A percentile compares a stretch with the other conserved stretches of the same genome.
phyloP scores from a whole-genome alignment of 495 filamentous ascomycete species.

The Daldinia caldariorum region DNA sequence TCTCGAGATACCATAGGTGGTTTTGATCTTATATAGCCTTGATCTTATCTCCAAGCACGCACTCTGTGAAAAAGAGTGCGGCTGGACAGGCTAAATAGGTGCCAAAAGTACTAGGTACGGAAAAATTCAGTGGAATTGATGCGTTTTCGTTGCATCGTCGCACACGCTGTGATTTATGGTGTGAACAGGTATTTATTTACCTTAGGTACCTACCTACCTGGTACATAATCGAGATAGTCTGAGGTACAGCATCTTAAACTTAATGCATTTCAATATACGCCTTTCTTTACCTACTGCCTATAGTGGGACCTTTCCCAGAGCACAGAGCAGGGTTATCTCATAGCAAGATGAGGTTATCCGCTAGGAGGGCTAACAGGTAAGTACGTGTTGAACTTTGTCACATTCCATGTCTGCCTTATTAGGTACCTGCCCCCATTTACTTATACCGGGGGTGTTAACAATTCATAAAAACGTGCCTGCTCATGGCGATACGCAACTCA shows the following conservation, averaged over 20 bases:
- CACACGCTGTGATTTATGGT: neutral
- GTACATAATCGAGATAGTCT: neutral
- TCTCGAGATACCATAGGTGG: constrained; percentile 27
- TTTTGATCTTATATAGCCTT: neutral
- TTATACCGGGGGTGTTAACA: neutral
- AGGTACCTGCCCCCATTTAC: neutral
- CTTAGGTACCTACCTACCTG: too few species aligned
- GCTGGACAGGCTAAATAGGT: constrained; percentile 15
- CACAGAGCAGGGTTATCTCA: too few species aligned
- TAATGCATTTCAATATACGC: too few species aligned
- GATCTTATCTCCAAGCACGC: neutral
- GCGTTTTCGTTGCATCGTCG: neutral
- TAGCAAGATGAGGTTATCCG: too few species aligned
- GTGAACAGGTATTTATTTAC: neutral
- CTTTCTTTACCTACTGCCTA: too few species aligned
- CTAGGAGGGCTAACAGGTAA: neutral
- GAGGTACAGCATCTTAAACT: too few species aligned
- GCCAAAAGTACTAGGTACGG: constrained; percentile 2
- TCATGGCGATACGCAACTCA: neutral
- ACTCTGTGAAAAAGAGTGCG: constrained; percentile 2
- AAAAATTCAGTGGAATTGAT: neutral
- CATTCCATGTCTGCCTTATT: neutral
- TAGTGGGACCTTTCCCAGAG: neutral
- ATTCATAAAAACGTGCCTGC: neutral
- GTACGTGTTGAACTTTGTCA: neutral